These are phyloP conservation scores for Umbelopsis vinacea DNA, from an alignment of 192 early-diverging fungal species.

Conservation along the genomic window DNA sequence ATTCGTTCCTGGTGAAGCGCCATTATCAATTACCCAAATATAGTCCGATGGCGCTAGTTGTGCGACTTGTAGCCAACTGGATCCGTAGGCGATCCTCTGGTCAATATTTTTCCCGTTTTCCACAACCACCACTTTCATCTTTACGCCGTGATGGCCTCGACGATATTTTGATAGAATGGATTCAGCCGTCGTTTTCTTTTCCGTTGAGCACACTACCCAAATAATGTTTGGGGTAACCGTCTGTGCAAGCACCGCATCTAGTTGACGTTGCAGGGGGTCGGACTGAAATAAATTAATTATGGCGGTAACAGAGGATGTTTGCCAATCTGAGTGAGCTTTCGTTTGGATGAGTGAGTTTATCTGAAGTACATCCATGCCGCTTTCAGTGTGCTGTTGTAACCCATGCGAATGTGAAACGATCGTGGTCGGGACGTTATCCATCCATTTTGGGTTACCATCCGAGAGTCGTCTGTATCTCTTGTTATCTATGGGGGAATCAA, in stretches of 20 bases:
- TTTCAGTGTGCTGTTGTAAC: background rate
- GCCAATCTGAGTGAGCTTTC: constrained; percentile 1
- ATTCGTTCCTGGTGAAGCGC: constrained; percentile 41
- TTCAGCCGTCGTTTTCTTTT: background rate
- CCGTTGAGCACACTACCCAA: constrained; percentile 39
- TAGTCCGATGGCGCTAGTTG: constrained; percentile 38
- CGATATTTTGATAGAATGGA: background rate
- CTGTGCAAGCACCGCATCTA: constrained; percentile 42
- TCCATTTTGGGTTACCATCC: background rate
- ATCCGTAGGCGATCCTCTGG: constrained; percentile 6
- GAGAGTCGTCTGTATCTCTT: background rate
- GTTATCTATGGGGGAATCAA: background rate
- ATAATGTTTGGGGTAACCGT: constrained; percentile 42
- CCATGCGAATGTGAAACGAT: background rate
- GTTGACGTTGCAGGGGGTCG: constrained; percentile 36
- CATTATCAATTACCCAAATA: constrained; percentile 47
- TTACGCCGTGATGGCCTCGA: background rate
- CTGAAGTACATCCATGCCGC: background rate
- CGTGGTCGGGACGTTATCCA: background rate
- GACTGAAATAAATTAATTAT: constrained; percentile 41
- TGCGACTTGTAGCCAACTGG: constrained; percentile 26
- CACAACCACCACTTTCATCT: constrained; percentile 7
- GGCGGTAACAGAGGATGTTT: constrained; percentile 41
- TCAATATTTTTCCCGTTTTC: background rate
- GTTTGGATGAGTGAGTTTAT: background rate